These are phyloP conservation scores for Canavalia ensiformis DNA, from an alignment of 306 rosid genomes.

Conservation along the genomic window DNA sequence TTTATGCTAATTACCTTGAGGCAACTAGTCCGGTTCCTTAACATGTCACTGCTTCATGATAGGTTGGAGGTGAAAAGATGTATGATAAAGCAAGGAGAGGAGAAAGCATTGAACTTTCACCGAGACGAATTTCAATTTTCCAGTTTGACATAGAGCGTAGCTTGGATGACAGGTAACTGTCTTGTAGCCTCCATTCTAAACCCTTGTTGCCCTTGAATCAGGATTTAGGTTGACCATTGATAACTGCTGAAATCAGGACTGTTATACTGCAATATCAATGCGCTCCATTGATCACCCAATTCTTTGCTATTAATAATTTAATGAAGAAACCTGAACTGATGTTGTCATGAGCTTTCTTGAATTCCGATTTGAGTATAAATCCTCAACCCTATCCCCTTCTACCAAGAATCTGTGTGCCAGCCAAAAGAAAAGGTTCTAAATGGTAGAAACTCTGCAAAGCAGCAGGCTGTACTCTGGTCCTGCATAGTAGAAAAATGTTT, in stretches of 20 bases:
- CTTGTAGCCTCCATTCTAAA: constrained; percentile 21
- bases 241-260: constrained; percentile 13
- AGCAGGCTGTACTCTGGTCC: neutral
- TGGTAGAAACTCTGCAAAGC: constrained; percentile 30
- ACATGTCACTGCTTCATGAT: constrained; percentile 45
- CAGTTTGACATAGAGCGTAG: constrained; percentile 93
- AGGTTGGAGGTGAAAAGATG: constrained; percentile 98
- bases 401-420: neutral
- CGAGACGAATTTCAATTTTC: constrained; percentile 89
- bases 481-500: neutral
- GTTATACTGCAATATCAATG: neutral
- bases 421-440: neutral
- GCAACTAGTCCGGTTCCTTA: constrained; percentile 41
- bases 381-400: constrained; percentile 17
- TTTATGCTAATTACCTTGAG: constrained; percentile 25
- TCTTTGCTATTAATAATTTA: constrained; percentile 18
- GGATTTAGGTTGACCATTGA: constrained; percentile 6
- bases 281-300: constrained; percentile 25
- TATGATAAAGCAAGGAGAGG: constrained; percentile 99
- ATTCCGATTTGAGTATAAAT: constrained; percentile 34
- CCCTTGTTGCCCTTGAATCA: constrained; percentile 21
- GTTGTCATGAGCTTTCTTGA: constrained; percentile 22
- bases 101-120: constrained; percentile 93
- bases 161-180: constrained; percentile 81
- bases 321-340: neutral